Evolutionary conservation across 192 early-diverging fungal genomes (phyloP), one percentile per base, ranked within the genome.

Genomic region (Backusella sp.): DNA sequence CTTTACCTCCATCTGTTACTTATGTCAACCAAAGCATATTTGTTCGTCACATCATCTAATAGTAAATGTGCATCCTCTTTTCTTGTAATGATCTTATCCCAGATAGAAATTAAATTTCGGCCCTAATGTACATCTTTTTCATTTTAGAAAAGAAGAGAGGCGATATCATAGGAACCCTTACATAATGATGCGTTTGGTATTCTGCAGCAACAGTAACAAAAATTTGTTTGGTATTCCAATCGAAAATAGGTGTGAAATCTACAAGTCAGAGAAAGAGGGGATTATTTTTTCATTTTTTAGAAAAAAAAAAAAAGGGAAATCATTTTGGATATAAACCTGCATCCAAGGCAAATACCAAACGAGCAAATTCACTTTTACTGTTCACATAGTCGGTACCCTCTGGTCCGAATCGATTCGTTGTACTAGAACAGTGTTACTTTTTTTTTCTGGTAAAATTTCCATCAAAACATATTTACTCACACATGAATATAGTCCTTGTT

Each of bases 181-280:
- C 92, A 77, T 94, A 89, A n/a, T 83, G 78, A 32, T 85, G 80
- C 4, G 92, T 92, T 34, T 82, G 81, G 78, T 93, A 97, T 76
- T 97, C 95, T 5, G 88, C 92, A 12, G 94, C 88, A 23, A 92
- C 83, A 36, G 87, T 88, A 41, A 95, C 88, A 87, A 96, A 96
- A 21, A 97, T 75, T 79, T 94, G 92, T 77, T 97, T 97, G 41
- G 94, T 94, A 77, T 97, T 97, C 94, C 94, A 97, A 76, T 95
- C 90, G 80, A 95, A 97, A 30, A 94, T 81, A 9, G 87, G 84
- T n/a, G 89, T 85, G 2, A 96, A 88, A 83, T 97, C 95, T 93
- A 28, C 14, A 62, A 62, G 4, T 9, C 26, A 26, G 2, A 62
- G 23, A 62, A 28, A 32, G 32, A 32, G 11, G 9, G 26, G 8